Evolutionary conservation across 768 basidiomycete species (phyloP).

Genomic region (Auricularia sp.): DNA sequence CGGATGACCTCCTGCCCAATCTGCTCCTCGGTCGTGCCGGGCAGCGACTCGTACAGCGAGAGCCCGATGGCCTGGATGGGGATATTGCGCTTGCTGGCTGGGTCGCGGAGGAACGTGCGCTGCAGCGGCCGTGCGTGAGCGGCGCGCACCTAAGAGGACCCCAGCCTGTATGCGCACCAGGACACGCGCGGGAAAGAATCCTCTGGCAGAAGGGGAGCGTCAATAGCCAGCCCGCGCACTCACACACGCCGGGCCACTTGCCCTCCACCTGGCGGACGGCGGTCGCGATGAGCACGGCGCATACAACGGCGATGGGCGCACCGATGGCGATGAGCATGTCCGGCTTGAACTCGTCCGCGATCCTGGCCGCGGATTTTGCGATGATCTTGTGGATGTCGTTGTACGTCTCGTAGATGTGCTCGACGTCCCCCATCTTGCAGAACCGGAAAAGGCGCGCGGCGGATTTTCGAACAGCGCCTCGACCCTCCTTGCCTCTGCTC

Average conservation of each 20-base stretch:
- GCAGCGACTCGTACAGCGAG: constrained; percentile 86
- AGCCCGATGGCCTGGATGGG: constrained; percentile 95
- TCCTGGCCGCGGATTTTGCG: constrained; percentile 49
- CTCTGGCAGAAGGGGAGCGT: constrained; percentile 57
- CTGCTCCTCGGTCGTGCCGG: constrained; percentile 60
- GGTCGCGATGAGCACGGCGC: not conserved
- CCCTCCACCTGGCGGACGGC: too few relatives aligned
- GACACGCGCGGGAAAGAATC: constrained; percentile 93
- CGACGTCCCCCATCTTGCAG: constrained; percentile 3
- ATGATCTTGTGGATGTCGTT: constrained; percentile 91
- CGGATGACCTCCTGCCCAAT: constrained; percentile 79
- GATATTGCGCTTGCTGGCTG: constrained; percentile 61
- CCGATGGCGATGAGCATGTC: constrained; percentile 80
- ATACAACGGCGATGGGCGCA: constrained; percentile 12
- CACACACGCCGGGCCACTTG: too few relatives aligned
- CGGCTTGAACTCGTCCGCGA: constrained; percentile 74
- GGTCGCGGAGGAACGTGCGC: constrained; percentile 78
- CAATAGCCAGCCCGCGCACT: not conserved
- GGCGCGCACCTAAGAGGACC: not conserved
- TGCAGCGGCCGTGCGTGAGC: constrained; percentile 16
- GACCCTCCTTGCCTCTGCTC: too few relatives aligned
- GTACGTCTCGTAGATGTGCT: constrained; percentile 71
- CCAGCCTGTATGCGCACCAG: constrained; percentile 26
- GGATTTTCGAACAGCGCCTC: too few relatives aligned
- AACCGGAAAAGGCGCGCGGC: too few relatives aligned